These are phyloP conservation scores for Fusarium sp. DNA, from an alignment of 2,329 filamentous ascomycete genomes.

Conservation along the genomic window DNA sequence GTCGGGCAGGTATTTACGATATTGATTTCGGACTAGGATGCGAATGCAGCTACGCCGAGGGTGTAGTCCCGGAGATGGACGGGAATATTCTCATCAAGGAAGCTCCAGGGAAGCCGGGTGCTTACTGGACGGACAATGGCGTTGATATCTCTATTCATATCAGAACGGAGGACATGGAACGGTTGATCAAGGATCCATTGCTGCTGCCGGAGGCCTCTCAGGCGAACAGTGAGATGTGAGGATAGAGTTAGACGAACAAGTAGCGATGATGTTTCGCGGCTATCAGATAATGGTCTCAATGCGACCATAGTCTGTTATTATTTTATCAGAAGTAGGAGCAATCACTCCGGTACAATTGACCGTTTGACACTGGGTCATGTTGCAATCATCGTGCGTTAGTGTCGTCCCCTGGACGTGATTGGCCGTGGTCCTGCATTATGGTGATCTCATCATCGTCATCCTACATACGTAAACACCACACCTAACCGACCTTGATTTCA, in stretches of 20 bases:
- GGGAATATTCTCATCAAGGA: slow-evolving; percentile 41
- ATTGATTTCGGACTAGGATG: slow-evolving; percentile 41
- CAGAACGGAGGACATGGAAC: slow-evolving; percentile 25
- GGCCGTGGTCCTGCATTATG: slow-evolving; percentile 15
- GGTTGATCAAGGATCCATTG: slow-evolving; percentile 27
- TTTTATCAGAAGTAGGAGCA: neutral
- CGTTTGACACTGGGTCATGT: slow-evolving; percentile 21
- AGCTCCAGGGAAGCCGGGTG: slow-evolving; percentile 6
- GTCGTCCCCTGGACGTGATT: slow-evolving; percentile 19
- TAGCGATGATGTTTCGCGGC: neutral
- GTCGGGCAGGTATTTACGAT: slow-evolving; percentile 39
- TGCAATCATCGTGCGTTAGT: slow-evolving; percentile 34
- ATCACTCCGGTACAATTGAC: neutral
- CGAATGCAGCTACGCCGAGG: slow-evolving; percentile 32
- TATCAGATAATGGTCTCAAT: neutral
- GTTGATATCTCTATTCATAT: slow-evolving; percentile 39
- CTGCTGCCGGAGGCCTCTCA: slow-evolving; percentile 16
- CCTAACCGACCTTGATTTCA: slow-evolving; percentile 24
- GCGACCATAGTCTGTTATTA: neutral
- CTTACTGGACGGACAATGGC: slow-evolving; percentile 39
- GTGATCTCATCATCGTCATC: slow-evolving; percentile 35
- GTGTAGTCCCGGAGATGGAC: slow-evolving; percentile 38
- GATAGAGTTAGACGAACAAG: no score
- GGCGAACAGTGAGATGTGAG: neutral
- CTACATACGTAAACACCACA: slow-evolving; percentile 1